phyloP scores from a whole-genome alignment of 768 basidiomycete genomes.

The Boletellus emodensis region DNA sequence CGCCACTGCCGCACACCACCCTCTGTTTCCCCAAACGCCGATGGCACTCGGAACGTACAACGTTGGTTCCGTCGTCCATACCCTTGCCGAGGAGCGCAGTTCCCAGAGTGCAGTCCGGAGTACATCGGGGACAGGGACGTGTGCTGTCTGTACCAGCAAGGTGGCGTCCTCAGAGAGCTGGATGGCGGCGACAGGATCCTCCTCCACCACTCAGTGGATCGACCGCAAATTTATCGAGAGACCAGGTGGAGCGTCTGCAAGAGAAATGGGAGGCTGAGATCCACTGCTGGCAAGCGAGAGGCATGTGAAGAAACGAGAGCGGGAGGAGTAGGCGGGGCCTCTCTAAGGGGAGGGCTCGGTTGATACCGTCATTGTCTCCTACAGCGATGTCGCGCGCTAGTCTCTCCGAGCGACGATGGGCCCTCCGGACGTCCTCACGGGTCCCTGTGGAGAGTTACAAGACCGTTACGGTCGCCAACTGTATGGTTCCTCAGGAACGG shows the following conservation, averaged over 20 bases:
- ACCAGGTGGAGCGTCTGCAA: constrained; percentile 22
- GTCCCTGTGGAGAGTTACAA: constrained; percentile 20
- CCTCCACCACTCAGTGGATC: constrained; percentile 20
- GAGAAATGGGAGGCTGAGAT: constrained; percentile 9
- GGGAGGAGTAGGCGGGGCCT: too few species aligned
- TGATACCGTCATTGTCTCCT: constrained; percentile 11
- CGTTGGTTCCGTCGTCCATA: constrained; percentile 29
- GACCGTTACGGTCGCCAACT: constrained; percentile 16
- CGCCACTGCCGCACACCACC: neutral
- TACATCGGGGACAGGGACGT: constrained; percentile 29
- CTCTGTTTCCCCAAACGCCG: constrained; percentile 20
- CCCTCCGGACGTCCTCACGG: constrained; percentile 4
- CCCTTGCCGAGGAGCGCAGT: constrained; percentile 31
- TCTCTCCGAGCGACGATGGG: neutral
- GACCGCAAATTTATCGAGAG: constrained; percentile 21
- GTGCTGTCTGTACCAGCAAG: constrained; percentile 18
- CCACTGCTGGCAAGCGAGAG: constrained; percentile 8
- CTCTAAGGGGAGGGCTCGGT: constrained; percentile 4
- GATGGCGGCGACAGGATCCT: constrained; percentile 18
- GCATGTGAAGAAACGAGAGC: constrained; percentile 1
- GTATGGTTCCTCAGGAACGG: constrained; percentile 21
- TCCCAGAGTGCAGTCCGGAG: constrained; percentile 20
- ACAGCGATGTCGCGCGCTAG: neutral
- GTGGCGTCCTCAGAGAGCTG: constrained; percentile 9
- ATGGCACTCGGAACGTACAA: constrained; percentile 18